These are phyloP conservation scores for Globisporangium mamillatum DNA, from an alignment of 352 stramenopile species.

Conservation along the genomic window DNA sequence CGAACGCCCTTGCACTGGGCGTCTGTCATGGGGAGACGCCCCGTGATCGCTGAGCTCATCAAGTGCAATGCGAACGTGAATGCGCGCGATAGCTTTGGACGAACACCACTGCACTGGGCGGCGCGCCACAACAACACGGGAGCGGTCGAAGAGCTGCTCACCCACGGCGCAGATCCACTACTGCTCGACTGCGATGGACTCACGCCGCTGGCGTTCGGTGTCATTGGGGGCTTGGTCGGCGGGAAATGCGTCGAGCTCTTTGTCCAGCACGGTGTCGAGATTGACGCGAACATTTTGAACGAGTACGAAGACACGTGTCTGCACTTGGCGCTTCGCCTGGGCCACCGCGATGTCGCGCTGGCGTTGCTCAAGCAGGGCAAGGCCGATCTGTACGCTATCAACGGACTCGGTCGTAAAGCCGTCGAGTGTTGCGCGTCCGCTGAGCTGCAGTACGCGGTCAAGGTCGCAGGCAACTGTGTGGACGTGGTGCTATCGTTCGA, in stretches of 20 bases:
- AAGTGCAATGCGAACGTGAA: slow-evolving; percentile 50
- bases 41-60: slow-evolving; percentile 55
- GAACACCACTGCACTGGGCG: slow-evolving; percentile 76
- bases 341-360: slow-evolving; percentile 56
- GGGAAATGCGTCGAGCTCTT: slow-evolving; percentile 53
- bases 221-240: slow-evolving; percentile 48
- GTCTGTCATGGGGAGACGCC: slow-evolving; percentile 54
- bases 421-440: slow-evolving; percentile 75
- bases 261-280: slow-evolving; percentile 42
- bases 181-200: slow-evolving; percentile 59
- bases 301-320: slow-evolving; percentile 62
- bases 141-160: slow-evolving; percentile 52
- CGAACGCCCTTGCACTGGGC: slow-evolving; percentile 78
- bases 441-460: slow-evolving; percentile 75
- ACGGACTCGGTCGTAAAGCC: slow-evolving; percentile 49
- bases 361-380: slow-evolving; percentile 57
- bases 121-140: slow-evolving; percentile 64
- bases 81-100: slow-evolving; percentile 51
- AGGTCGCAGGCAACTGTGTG: slow-evolving; percentile 57
- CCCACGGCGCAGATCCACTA: slow-evolving; percentile 43
- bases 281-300: slow-evolving; percentile 47
- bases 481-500: slow-evolving; percentile 84
- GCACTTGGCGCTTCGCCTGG: slow-evolving; percentile 63
- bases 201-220: slow-evolving; percentile 63
- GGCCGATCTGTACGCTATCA: slow-evolving; percentile 52